phyloP scores from a whole-genome alignment of 768 basidiomycete species.

The Panus rudis region DNA sequence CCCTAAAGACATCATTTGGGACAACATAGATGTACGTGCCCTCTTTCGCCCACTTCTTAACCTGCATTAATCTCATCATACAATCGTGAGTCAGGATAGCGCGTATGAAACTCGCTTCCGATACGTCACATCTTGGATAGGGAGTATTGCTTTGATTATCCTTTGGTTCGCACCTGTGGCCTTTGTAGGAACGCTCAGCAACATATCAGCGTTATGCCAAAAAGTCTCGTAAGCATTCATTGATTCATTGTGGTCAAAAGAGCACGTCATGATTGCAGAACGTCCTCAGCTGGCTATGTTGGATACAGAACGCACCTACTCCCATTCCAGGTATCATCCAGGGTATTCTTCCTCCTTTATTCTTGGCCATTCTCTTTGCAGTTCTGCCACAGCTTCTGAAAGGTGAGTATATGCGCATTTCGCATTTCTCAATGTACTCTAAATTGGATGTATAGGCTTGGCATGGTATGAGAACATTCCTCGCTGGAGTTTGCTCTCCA shows the following conservation, averaged over 20 bases:
- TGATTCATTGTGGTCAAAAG: background rate
- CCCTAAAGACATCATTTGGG: constrained; percentile 49
- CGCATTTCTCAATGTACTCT: constrained; percentile 11
- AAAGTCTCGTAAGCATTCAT: constrained; percentile 33
- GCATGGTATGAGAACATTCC: constrained; percentile 71
- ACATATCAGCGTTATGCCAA: constrained; percentile 44
- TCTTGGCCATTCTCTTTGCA: constrained; percentile 57
- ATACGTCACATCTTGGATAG: constrained; percentile 46
- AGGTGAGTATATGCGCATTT: constrained; percentile 26
- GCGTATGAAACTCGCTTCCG: constrained; percentile 50
- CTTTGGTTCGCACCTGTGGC: constrained; percentile 61
- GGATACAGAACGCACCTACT: constrained; percentile 32
- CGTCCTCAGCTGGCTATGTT: constrained; percentile 43
- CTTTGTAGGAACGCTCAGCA: constrained; percentile 60
- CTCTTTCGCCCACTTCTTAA: constrained; percentile 13
- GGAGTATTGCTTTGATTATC: constrained; percentile 53
- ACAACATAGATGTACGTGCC: constrained; percentile 45
- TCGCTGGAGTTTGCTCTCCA: constrained; percentile 56
- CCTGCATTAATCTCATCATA: background rate
- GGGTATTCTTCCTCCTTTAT: constrained; percentile 58
- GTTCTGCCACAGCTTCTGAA: constrained; percentile 51
- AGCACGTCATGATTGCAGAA: background rate
- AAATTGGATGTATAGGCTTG: constrained; percentile 29
- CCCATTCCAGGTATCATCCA: constrained; percentile 46
- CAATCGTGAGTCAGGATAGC: constrained; percentile 16